Percentiles rank a stretch among this genome's conserved stretches.
Evolutionary conservation across 345 rosid species (phyloP).

Genomic region (Microthlaspi erraticum): DNA sequence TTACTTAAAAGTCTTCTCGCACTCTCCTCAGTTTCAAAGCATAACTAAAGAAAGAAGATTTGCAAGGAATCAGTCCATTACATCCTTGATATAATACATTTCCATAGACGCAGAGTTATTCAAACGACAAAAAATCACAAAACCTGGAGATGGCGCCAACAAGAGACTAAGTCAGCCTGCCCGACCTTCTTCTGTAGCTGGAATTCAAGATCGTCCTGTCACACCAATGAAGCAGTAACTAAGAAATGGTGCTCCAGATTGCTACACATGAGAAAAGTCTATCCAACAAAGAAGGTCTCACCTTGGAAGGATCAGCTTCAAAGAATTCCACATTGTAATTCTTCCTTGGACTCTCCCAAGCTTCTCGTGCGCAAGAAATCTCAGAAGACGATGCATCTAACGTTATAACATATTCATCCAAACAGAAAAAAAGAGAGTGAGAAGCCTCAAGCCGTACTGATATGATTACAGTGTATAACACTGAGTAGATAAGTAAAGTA

Average conservation of each 20-base stretch:
- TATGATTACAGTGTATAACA: neutral
- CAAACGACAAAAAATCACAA: conserved; percentile 1
- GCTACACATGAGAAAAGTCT: no score
- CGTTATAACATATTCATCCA: neutral
- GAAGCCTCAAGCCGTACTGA: neutral
- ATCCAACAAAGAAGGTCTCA: no score
- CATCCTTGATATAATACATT: conserved; percentile 7
- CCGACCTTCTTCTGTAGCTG: conserved; percentile 65
- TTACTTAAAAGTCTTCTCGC: conserved; percentile 83
- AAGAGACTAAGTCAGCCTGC: conserved; percentile 84
- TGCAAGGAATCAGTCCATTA: neutral
- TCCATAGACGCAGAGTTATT: neutral
- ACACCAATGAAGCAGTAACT: conserved; percentile 12
- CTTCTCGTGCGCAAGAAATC: conserved; percentile 61
- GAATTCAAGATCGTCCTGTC: conserved; percentile 65
- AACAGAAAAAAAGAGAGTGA: neutral
- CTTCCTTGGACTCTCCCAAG: conserved; percentile 83
- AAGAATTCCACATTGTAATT: conserved; percentile 73
- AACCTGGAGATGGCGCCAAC: conserved; percentile 95
- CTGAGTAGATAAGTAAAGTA: neutral
- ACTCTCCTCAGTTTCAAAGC: conserved; percentile 92
- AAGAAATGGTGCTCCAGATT: conserved; percentile 19
- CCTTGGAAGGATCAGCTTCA: conserved; percentile 78
- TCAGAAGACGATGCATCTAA: conserved; percentile 69
- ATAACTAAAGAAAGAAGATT: conserved; percentile 57